Evolutionary conservation across 768 basidiomycete species (phyloP).

Genomic region (Rhodosporidiobolus odoratus): DNA sequence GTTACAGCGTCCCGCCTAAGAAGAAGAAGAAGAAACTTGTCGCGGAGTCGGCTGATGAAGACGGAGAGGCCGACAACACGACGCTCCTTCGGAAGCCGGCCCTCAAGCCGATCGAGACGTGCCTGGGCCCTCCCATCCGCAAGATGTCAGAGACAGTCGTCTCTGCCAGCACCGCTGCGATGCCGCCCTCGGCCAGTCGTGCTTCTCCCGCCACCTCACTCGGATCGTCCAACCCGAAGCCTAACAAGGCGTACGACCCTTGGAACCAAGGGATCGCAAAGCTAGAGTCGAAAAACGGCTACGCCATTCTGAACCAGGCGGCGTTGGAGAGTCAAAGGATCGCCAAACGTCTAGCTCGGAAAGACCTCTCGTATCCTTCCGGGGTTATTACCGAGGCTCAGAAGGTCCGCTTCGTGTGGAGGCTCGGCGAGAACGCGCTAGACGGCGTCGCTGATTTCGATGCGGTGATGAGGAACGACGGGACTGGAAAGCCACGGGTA

Average conservation of each 20-base stretch:
- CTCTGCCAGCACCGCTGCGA: not conserved
- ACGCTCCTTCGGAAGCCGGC: too few relatives aligned
- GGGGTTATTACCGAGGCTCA: not conserved
- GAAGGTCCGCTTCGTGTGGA: conserved; percentile 14
- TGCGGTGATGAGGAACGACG: not conserved
- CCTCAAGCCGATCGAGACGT: too few relatives aligned
- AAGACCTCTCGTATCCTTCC: not conserved
- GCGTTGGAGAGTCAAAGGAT: not conserved
- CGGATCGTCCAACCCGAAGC: not conserved
- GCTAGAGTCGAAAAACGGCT: not conserved
- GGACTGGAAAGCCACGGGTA: not conserved
- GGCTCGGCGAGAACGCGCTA: not conserved
- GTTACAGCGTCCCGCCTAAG: too few relatives aligned
- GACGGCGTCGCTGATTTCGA: conserved; percentile 12
- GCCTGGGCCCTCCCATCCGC: too few relatives aligned
- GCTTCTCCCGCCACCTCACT: not conserved
- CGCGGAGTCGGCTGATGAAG: too few relatives aligned
- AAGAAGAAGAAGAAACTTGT: too few relatives aligned
- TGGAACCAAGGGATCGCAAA: conserved; percentile 13
- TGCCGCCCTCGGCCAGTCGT: not conserved
- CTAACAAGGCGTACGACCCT: not conserved
- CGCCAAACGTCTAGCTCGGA: not conserved
- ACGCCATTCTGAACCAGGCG: not conserved
- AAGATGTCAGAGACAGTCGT: too few relatives aligned
- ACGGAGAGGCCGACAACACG: too few relatives aligned